Evolutionary conservation across 106 monocot species (phyloP).

Genomic region (Chionographis japonica): DNA sequence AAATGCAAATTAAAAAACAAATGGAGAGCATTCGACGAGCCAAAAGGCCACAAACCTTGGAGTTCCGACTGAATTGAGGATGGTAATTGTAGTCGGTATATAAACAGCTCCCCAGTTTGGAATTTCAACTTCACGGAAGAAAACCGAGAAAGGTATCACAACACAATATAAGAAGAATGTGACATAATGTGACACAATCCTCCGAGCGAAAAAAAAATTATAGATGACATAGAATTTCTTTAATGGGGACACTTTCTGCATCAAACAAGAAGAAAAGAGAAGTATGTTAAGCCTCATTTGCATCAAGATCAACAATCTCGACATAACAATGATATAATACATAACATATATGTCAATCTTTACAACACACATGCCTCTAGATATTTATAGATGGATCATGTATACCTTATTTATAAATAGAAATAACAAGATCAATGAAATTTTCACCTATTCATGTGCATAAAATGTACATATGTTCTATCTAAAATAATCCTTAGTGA

Average conservation of each 20-base stretch:
- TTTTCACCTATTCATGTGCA: too few relatives aligned
- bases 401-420: too few relatives aligned
- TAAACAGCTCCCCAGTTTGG: slow-evolving; percentile 42
- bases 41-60: slow-evolving; percentile 30
- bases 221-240: slow-evolving; percentile 49
- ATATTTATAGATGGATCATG: too few relatives aligned
- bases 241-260: slow-evolving; percentile 39
- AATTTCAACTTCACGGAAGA: slow-evolving; percentile 35
- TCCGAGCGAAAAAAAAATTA: slow-evolving; percentile 43
- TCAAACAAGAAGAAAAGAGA: background rate
- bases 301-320: too few relatives aligned
- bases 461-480: too few relatives aligned
- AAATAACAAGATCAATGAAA: too few relatives aligned
- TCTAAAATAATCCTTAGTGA: background rate
- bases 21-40: background rate
- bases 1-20: background rate
- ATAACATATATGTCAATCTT: too few relatives aligned
- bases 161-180: slow-evolving; percentile 50
- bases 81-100: slow-evolving; percentile 35
- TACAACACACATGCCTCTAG: too few relatives aligned
- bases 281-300: too few relatives aligned
- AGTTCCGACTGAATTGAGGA: slow-evolving; percentile 35
- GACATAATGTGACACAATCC: slow-evolving; percentile 33
- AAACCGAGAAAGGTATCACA: slow-evolving; percentile 34
- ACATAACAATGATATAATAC: too few relatives aligned